These are phyloP conservation scores for Arabis alpina DNA, from an alignment of 345 rosid genomes.

Conservation along the genomic window DNA sequence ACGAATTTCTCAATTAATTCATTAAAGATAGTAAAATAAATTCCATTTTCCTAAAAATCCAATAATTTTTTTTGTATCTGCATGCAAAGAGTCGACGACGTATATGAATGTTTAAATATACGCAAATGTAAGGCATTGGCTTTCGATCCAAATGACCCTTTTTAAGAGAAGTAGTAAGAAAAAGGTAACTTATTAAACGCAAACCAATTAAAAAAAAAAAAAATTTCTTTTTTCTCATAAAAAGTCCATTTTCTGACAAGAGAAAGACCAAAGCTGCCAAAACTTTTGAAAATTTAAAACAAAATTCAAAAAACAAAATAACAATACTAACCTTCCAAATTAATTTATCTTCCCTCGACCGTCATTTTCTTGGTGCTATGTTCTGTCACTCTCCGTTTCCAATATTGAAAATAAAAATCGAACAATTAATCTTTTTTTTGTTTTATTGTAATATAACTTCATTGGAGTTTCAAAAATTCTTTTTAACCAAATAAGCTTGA, in stretches of 20 bases:
- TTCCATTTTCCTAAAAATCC: constrained; percentile 8
- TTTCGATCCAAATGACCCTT: constrained; percentile 33
- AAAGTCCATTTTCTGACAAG: constrained; percentile 31
- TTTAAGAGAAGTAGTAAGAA: constrained; percentile 22
- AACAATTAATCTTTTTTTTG: too few relatives aligned
- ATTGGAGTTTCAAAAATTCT: constrained; percentile 25
- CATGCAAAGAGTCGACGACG: constrained; percentile 43
- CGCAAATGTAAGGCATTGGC: constrained; percentile 35
- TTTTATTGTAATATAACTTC: constrained; percentile 10
- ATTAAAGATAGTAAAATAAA: not conserved
- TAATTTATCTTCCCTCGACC: constrained; percentile 16
- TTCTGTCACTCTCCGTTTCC: constrained; percentile 36
- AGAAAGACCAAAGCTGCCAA: constrained; percentile 20
- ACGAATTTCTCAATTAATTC: constrained; percentile 7
- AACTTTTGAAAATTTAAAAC: not conserved
- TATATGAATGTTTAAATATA: constrained; percentile 1
- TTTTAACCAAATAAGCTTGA: constrained; percentile 38
- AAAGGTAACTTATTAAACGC: constrained; percentile 26
- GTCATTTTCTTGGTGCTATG: constrained; percentile 39
- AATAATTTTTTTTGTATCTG: constrained; percentile 15
- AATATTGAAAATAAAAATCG: too few relatives aligned
- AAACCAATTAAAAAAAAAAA: too few relatives aligned
- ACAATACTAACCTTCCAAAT: constrained; percentile 1
- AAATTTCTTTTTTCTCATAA: constrained; percentile 4
- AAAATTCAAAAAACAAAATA: not conserved